Conservation (phyloP, 495 filamentous ascomycete species). For the Chaetomium fimeti region DNA sequence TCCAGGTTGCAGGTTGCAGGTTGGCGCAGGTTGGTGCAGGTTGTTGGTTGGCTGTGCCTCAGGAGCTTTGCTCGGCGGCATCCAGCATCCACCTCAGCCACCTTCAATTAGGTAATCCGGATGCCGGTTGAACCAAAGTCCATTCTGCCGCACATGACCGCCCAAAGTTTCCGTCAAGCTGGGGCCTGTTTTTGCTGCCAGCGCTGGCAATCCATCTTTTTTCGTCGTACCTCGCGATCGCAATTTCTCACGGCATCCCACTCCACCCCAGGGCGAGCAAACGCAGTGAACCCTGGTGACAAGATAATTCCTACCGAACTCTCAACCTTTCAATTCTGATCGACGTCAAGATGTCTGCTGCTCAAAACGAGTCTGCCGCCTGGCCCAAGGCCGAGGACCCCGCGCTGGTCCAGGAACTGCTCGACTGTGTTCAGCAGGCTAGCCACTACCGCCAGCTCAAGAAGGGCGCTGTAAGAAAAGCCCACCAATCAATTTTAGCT, state of each 20-base stretch:
- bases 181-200: neutral
- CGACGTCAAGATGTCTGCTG: constrained; percentile 47
- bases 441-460: constrained; percentile 82
- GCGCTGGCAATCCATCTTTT: neutral
- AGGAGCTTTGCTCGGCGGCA: constrained; percentile 29
- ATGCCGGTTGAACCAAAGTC: constrained; percentile 18
- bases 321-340: constrained; percentile 6
- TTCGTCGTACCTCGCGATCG: constrained; percentile 1
- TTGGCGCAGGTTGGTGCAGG: constrained; percentile 39
- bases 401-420: constrained; percentile 71
- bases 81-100: constrained; percentile 15
- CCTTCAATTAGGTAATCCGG: constrained; percentile 35
- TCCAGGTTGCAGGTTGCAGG: constrained; percentile 38
- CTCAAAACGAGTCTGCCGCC: constrained; percentile 57
- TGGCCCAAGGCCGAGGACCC: constrained; percentile 84
- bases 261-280: constrained; percentile 34
- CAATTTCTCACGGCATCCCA: constrained; percentile 19
- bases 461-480: constrained; percentile 61
- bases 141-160: constrained; percentile 22
- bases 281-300: constrained; percentile 38
- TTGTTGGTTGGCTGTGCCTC: constrained; percentile 36
- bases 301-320: constrained; percentile 2
- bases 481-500: neutral
- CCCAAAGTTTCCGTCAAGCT: constrained; percentile 18
- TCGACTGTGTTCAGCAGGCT: constrained; percentile 87